Base-by-base conservation (phyloP, 1,284 basidiomycete genomes). In the Ustilago shanxiensis region DNA sequence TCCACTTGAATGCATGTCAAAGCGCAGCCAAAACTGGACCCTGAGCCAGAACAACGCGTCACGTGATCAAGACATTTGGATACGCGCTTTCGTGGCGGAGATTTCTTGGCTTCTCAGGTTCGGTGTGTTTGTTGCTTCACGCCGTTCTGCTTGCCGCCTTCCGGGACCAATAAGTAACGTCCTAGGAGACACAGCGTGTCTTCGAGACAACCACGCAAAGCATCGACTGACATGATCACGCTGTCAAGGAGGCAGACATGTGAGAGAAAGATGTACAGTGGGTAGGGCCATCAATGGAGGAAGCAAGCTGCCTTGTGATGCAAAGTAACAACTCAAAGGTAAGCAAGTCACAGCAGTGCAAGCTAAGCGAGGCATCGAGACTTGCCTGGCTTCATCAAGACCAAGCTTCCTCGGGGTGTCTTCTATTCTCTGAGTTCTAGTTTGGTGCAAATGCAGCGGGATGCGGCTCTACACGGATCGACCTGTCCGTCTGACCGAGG, bases 401-500 rank as follows among this genome's bases (percentile, higher is more conserved):
- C 31, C 31, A 33, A 29, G 28, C 50, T 16, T 9, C 50, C 24
- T 14, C 33, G 20, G 7, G 18, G 10, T 37, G 35, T 37, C 9
- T 9, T n/a, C n/a, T n/a, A n/a, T n/a, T n/a, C 31, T 20, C 29
- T 13, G 13, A 20, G 24, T 28, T 35, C n/a, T 3, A 20, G 24
- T 28, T 35, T 20, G 37, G n/a, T 41, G 31, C 37, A n/a, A 16
- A 41, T 16, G 18, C 39, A 47, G 26, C 55, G 29, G 26, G 8
- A n/a, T 41, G 39, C 26, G 24, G 33, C 18, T 29, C 16, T 29
- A 56, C 54, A 26, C 13, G 35, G 24, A 50, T 44, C 31, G 45
- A 39, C 35, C 59, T 18, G 33, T 28, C n/a, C 50, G 29, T 35
- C 28, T 58, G 51, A n/a, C 65, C 58, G 71, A 66, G 58, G 26